Conservation (phyloP, 2,329 filamentous ascomycete species). For the Beauveria sp. region DNA sequence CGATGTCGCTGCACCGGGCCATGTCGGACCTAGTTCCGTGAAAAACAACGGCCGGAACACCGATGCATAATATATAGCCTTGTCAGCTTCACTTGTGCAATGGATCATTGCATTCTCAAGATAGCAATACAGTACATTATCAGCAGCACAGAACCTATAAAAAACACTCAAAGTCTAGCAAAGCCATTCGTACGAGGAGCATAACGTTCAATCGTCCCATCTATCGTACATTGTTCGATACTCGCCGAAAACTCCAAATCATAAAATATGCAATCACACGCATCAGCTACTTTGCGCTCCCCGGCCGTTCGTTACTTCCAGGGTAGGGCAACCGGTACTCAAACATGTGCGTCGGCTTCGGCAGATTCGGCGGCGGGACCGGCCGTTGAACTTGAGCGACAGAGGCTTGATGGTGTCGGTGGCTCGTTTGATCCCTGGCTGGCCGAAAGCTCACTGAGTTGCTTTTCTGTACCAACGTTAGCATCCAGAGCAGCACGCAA, state of each 20-base stretch:
- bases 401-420: constrained; percentile 40
- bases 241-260: background rate
- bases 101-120: background rate
- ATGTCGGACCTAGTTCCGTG: background rate
- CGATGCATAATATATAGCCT: background rate
- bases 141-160: background rate
- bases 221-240: constrained; percentile 1
- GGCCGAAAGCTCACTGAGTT: constrained; percentile 38
- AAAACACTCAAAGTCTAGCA: background rate
- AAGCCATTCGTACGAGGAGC: background rate
- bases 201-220: background rate
- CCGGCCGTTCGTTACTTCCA: background rate
- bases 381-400: constrained; percentile 39
- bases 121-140: background rate
- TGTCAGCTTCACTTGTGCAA: background rate
- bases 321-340: background rate
- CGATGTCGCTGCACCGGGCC: background rate
- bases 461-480: constrained; percentile 37
- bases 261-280: background rate
- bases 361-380: constrained; percentile 31
- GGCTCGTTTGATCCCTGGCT: constrained; percentile 34
- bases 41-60: constrained; percentile 2
- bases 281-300: background rate
- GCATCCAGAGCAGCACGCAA: background rate
- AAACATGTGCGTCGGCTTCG: background rate